These are phyloP conservation scores for Zygosaccharomyces pseudorouxii DNA, from an alignment of 805 yeast genomes.

Conservation along the genomic window DNA sequence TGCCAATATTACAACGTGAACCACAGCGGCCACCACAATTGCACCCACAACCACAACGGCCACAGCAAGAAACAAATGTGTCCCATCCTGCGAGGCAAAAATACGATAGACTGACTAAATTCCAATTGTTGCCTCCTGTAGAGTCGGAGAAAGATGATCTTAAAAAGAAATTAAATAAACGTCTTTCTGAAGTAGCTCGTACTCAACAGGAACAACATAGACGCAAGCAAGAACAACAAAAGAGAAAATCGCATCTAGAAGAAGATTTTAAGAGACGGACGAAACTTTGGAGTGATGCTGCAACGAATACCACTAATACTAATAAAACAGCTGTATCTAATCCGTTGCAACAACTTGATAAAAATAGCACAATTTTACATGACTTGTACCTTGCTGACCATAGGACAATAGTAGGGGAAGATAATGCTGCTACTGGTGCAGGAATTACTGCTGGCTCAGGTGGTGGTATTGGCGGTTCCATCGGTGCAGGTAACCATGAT, in stretches of 20 bases:
- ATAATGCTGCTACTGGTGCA: background rate
- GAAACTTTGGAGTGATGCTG: slow-evolving; percentile 14
- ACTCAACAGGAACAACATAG: slow-evolving; percentile 31
- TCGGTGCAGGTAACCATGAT: slow-evolving; percentile 4
- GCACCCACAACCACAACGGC: background rate
- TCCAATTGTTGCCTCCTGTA: slow-evolving; percentile 26
- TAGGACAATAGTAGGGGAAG: slow-evolving; percentile 25
- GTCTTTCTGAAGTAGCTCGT: slow-evolving; percentile 32
- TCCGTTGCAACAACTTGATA: slow-evolving; percentile 4
- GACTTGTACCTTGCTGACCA: slow-evolving; percentile 33
- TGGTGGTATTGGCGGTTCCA: background rate
- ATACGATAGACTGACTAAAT: slow-evolving; percentile 29
- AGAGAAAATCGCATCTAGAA: slow-evolving; percentile 27
- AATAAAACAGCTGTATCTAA: background rate
- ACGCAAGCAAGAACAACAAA: slow-evolving; percentile 26
- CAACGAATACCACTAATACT: background rate
- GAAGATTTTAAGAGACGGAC: slow-evolving; percentile 25
- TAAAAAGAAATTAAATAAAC: slow-evolving; percentile 28
- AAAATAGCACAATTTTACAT: slow-evolving; percentile 11
- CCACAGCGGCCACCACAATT: background rate
- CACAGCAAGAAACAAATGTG: too few relatives aligned
- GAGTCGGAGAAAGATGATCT: slow-evolving; percentile 27
- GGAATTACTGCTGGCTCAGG: background rate
- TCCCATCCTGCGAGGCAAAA: background rate
- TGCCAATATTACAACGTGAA: background rate